These are phyloP conservation scores for Leccinum uliginosum DNA, from an alignment of 768 basidiomycete genomes.

Conservation along the genomic window DNA sequence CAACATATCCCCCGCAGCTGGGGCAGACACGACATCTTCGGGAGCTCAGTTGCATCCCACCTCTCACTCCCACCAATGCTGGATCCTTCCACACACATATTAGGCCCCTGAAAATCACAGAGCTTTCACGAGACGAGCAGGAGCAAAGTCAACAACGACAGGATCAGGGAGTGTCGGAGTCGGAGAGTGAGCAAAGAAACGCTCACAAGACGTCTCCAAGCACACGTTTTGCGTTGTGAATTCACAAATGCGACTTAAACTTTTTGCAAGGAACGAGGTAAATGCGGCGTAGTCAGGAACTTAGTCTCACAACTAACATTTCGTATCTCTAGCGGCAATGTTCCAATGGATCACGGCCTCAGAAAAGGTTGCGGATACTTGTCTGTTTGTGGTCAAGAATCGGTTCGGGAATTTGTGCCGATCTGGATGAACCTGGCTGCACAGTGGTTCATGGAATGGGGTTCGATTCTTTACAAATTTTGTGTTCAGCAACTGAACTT, in stretches of 20 bases:
- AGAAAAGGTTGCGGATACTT: constrained; percentile 70
- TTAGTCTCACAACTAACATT: constrained; percentile 3
- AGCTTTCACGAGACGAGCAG: constrained; percentile 16
- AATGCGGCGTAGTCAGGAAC: neutral
- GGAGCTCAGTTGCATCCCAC: constrained; percentile 35
- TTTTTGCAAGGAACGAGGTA: constrained; percentile 85
- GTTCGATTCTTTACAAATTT: constrained; percentile 43
- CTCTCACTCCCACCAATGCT: constrained; percentile 54
- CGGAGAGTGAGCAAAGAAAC: constrained; percentile 39
- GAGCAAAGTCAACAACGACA: constrained; percentile 18
- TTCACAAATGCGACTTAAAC: constrained; percentile 82
- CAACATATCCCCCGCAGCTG: neutral
- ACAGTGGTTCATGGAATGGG: constrained; percentile 97
- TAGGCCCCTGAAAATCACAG: constrained; percentile 43
- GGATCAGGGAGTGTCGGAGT: neutral
- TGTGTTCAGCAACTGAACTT: constrained; percentile 2
- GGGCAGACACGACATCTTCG: constrained; percentile 19
- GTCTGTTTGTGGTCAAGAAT: constrained; percentile 75
- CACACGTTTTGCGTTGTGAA: constrained; percentile 95
- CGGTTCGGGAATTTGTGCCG: constrained; percentile 95
- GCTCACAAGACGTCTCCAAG: constrained; percentile 66
- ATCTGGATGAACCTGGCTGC: constrained; percentile 89
- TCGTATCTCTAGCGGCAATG: constrained; percentile 69
- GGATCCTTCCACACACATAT: constrained; percentile 75
- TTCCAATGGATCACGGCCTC: constrained; percentile 93